Evolutionary conservation across 768 basidiomycete genomes (phyloP), one percentile per base, ranked within the genome.

Genomic region (Agrocybe pediades): DNA sequence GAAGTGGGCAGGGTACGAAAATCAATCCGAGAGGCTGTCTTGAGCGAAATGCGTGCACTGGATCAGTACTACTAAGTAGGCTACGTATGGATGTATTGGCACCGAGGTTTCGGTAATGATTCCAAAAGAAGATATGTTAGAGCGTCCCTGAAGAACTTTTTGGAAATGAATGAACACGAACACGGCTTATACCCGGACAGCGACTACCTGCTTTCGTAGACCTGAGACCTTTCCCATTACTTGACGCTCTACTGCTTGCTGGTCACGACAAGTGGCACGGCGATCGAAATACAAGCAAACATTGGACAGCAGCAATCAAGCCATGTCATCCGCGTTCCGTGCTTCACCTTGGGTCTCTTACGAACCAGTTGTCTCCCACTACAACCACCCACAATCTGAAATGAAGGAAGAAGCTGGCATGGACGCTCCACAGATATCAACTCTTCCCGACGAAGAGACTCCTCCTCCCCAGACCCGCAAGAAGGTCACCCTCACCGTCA

Each of bases 361-460:
- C 73, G 75, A 81, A 64, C 80, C 75, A 40, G 60, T 70, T 48
- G 46, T 56, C 30, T 56, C 62, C 40, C 56, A 65, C 48, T 59
- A 59, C 57, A 62, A 56, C 49, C 65, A 58, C 52, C 62, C 61
- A 45, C 63, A 54, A 60, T 50, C 56, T 63, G 59, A 68, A 21
- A 74, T 74, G 72, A 75, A 77, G 65, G 70, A 74, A 39, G 80
- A 81, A 63, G 68, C 77, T 43, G 77, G 81, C 59, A 90, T 91
- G 87, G 90, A 91, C 33, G 87, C 90, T 27, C 90, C 90, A 30
- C 85, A 85, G 60, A 92, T 92, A 50, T 92, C 90, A 21, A 92
- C 86, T 24, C 80, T 92, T 27, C 77, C 75, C 27, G 87, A 90
- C 44, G 89, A 91, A 55, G 79, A 80, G 9, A 81, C 81, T n/a